These are phyloP conservation scores for Lanzia echinophila DNA, from an alignment of 2,329 filamentous ascomycete genomes.

Conservation along the genomic window DNA sequence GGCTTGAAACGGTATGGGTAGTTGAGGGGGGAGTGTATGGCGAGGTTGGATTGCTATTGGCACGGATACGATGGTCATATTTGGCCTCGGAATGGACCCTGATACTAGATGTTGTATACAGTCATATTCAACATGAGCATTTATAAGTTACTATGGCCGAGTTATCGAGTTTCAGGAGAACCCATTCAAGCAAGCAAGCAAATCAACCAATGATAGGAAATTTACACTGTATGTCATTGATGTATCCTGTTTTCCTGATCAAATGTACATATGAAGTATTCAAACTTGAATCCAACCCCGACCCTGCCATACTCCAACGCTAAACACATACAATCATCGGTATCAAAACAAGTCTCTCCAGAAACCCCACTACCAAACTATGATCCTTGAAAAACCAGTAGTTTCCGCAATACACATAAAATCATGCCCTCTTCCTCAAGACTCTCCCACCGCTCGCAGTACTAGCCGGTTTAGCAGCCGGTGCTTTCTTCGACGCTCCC, in stretches of 20 bases:
- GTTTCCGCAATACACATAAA: neutral
- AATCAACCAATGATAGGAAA: neutral
- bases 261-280: neutral
- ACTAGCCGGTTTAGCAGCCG: conserved; percentile 36
- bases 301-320: conserved; percentile 1
- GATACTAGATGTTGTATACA: neutral
- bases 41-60: neutral
- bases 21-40: neutral
- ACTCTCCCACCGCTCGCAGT: conserved; percentile 29
- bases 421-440: conserved; percentile 25
- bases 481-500: conserved; percentile 44
- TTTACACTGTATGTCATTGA: neutral
- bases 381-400: neutral
- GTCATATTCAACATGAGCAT: too few relatives aligned
- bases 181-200: too few relatives aligned
- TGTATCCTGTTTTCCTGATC: neutral
- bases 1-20: neutral
- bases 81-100: neutral
- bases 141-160: too few relatives aligned
- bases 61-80: neutral
- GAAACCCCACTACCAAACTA: neutral
- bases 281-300: neutral
- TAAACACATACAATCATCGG: neutral
- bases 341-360: neutral
- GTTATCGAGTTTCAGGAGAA: too few relatives aligned